Evolutionary conservation across 441 rosid species (phyloP), one percentile per base, ranked within the genome.

Genomic region (Biscutella laevigata): DNA sequence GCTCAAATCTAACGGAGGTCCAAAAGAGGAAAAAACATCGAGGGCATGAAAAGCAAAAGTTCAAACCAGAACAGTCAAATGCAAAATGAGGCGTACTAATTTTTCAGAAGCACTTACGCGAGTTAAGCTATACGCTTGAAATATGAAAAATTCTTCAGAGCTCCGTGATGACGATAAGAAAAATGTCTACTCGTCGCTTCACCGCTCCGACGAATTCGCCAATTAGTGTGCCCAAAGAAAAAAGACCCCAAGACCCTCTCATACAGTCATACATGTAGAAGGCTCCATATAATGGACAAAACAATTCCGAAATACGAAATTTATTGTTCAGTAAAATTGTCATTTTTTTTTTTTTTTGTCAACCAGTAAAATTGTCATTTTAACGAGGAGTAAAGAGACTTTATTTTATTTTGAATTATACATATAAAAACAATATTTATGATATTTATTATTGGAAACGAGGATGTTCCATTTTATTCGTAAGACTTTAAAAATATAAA

Each of bases 381-480:
- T 4, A 22, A 22, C 25, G 2, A 22, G 2, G 25, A 22, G 4
- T 2, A 4, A 22, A 22, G 25, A 22, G 25, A 22, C 25, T 22
- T 22, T 22, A 22, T 22, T 22, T n/a, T n/a, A n/a, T n/a, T n/a
- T n/a, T n/a, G n/a, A n/a, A n/a, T n/a, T n/a, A n/a, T n/a, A n/a
- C n/a, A n/a, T n/a, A n/a, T n/a, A n/a, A n/a, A n/a, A n/a, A n/a
- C n/a, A n/a, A n/a, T 22, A 22, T 22, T 2, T 22, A 22, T 22
- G 2, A 22, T 22, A 22, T 22, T 22, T 22, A 22, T 22, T 9
- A 19, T 32, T 42, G 64, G 59, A 50, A 47, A 64, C 69, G 46
- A 57, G 57, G 27, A 40, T 35, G 48, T 65, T 65, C 54, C 64
- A 15, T 22, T 29, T 65, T 58, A 58, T 51, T 65, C 30, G 40